These are phyloP conservation scores for Cyberlindnera mycetangii DNA, from an alignment of 805 yeast species.

Conservation along the genomic window DNA sequence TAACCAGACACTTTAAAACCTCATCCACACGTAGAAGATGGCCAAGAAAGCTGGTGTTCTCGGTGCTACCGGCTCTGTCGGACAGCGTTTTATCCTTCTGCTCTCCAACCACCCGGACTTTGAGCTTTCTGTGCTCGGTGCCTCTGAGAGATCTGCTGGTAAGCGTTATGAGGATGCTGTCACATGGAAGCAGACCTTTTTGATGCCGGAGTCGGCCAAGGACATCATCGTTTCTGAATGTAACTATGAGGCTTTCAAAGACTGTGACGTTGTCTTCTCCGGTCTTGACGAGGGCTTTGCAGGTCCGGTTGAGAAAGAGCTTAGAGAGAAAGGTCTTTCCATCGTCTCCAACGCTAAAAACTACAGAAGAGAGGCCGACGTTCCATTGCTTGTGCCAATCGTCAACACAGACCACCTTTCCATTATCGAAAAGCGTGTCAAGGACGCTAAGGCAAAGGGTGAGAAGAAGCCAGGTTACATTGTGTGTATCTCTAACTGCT, in stretches of 20 bases:
- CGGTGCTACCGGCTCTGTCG: slow-evolving; percentile 98
- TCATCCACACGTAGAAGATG: slow-evolving; percentile 20
- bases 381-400: slow-evolving; percentile 93
- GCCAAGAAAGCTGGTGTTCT: slow-evolving; percentile 71
- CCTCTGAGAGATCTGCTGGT: slow-evolving; percentile 92
- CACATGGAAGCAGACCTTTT: slow-evolving; percentile 89
- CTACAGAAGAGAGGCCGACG: slow-evolving; percentile 82
- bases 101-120: slow-evolving; percentile 88
- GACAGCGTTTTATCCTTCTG: slow-evolving; percentile 89
- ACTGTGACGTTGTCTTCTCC: slow-evolving; percentile 92
- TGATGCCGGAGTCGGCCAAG: slow-evolving; percentile 68
- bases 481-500: slow-evolving; percentile 95
- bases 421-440: slow-evolving; percentile 58
- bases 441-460: slow-evolving; percentile 52
- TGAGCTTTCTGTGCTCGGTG: slow-evolving; percentile 82
- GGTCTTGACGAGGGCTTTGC: slow-evolving; percentile 94
- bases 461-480: slow-evolving; percentile 72
- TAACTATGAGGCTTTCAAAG: slow-evolving; percentile 68
- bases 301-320: slow-evolving; percentile 85
- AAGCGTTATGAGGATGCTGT: slow-evolving; percentile 81
- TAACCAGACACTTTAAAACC: neutral
- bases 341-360: slow-evolving; percentile 95
- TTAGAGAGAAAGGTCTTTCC: slow-evolving; percentile 75
- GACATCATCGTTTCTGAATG: slow-evolving; percentile 74
- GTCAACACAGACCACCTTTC: slow-evolving; percentile 89